Conservation (phyloP, 2,329 filamentous ascomycete genomes). For the Talaromyces sp. region DNA sequence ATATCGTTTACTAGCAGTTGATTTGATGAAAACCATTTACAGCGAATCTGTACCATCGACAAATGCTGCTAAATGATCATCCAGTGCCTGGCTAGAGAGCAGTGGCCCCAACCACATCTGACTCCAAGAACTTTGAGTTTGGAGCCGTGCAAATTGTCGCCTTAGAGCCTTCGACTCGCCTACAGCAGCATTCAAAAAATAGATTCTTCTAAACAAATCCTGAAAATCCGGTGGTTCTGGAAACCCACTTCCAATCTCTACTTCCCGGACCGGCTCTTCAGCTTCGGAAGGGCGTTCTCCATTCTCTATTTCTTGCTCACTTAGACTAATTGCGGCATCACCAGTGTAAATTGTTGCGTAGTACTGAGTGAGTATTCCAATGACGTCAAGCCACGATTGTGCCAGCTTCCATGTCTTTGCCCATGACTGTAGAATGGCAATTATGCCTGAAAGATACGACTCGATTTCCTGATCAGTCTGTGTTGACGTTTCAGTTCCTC, state of each 20-base stretch:
- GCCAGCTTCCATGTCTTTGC: conserved; percentile 5
- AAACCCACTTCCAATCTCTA: not conserved
- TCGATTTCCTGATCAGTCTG: conserved; percentile 1
- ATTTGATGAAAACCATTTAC: not conserved
- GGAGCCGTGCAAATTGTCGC: conserved; percentile 1
- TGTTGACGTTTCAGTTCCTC: not conserved
- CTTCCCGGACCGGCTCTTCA: not conserved
- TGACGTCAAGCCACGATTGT: conserved; percentile 1
- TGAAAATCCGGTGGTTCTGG: conserved; percentile 1
- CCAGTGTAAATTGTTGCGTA: not conserved
- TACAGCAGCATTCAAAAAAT: conserved; percentile 4
- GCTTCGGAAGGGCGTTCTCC: not conserved
- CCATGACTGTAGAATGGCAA: not conserved
- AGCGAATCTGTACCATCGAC: not conserved
- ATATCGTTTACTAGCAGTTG: not conserved
- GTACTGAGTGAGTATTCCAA: not conserved
- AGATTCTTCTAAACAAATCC: not conserved
- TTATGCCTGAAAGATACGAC: not conserved
- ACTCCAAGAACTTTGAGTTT: not conserved
- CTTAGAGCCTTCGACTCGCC: not conserved
- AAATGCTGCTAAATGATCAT: conserved; percentile 3
- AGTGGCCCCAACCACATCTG: conserved; percentile 1
- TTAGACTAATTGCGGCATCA: not conserved
- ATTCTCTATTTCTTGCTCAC: not conserved
- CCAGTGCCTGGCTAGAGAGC: not conserved